These are phyloP conservation scores for Stentor coeruleus DNA, from an alignment of 73 alveolate species.

Conservation along the genomic window DNA sequence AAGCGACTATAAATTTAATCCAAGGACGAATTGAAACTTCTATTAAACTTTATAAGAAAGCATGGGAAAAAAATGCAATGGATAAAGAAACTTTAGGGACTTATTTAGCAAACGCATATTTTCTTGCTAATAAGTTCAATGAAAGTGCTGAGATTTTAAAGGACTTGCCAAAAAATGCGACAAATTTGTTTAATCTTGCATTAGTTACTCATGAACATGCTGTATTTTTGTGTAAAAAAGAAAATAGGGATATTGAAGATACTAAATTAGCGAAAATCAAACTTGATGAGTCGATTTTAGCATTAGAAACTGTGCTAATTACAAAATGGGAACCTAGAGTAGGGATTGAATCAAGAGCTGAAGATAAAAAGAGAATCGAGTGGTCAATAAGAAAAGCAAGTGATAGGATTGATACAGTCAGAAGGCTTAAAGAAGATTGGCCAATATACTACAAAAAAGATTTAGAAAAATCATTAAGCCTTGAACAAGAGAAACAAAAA, in stretches of 20 bases:
- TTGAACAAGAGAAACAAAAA: too few species aligned
- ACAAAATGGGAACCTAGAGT: slow-evolving; percentile 17
- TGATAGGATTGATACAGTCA: neutral
- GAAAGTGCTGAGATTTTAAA: slow-evolving; percentile 7
- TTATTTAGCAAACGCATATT: neutral
- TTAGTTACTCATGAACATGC: slow-evolving; percentile 15
- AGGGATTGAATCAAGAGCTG: neutral
- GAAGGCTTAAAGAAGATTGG: neutral
- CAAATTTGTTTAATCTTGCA: neutral
- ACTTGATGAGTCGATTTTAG: slow-evolving; percentile 18
- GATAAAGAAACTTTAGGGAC: neutral
- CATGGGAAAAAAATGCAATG: slow-evolving; percentile 35
- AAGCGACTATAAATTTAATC: slow-evolving; percentile 33
- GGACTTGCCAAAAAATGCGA: neutral
- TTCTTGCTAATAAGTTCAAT: neutral
- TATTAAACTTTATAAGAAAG: slow-evolving; percentile 39
- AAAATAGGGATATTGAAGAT: neutral
- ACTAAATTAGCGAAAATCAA: neutral
- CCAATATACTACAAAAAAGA: neutral
- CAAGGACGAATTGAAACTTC: slow-evolving; percentile 38
- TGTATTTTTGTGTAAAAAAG: neutral
- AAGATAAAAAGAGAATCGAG: neutral
- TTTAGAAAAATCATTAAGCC: too few species aligned
- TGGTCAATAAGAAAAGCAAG: neutral
- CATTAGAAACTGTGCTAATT: neutral